Conservation (phyloP, 2,329 filamentous ascomycete species). For the Pestalotiopsis sp. region DNA sequence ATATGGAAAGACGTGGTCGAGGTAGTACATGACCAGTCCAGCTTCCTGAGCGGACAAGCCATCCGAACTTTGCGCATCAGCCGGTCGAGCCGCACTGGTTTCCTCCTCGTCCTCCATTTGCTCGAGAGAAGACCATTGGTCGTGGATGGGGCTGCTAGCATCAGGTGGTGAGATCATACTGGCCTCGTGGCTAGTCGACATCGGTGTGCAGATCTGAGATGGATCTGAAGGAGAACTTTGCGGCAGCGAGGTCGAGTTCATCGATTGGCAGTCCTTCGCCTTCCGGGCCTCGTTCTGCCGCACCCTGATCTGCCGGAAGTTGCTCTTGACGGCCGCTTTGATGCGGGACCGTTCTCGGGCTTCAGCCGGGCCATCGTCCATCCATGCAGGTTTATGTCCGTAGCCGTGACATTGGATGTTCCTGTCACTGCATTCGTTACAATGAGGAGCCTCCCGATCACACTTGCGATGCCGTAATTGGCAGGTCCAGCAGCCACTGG, state of each 20-base stretch:
- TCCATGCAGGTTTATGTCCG: constrained; percentile 55
- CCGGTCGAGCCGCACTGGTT: not conserved
- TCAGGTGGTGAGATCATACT: not conserved
- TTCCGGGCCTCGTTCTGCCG: not conserved
- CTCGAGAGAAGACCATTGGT: not conserved
- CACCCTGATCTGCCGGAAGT: not conserved
- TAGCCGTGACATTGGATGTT: constrained; percentile 56
- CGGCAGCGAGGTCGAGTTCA: not conserved
- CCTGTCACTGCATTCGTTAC: constrained; percentile 50
- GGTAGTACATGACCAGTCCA: constrained; percentile 54
- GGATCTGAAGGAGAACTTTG: not conserved
- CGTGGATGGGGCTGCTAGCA: not conserved
- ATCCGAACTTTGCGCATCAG: not conserved
- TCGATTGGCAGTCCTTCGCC: not conserved
- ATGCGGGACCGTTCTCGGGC: constrained; percentile 50
- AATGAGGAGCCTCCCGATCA: constrained; percentile 52
- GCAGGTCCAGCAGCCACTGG: constrained; percentile 57
- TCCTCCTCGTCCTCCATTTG: not conserved
- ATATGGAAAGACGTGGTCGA: constrained; percentile 63
- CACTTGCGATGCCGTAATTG: constrained; percentile 62
- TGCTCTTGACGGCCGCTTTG: constrained; percentile 48
- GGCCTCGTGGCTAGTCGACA: not conserved
- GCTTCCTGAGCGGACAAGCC: not conserved
- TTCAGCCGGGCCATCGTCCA: constrained; percentile 52
- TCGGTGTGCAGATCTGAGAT: not conserved